Evolutionary conservation across 331 rosid genomes (phyloP), one percentile per base, ranked within the genome.

Genomic region (Rhamnella rubrinervis): DNA sequence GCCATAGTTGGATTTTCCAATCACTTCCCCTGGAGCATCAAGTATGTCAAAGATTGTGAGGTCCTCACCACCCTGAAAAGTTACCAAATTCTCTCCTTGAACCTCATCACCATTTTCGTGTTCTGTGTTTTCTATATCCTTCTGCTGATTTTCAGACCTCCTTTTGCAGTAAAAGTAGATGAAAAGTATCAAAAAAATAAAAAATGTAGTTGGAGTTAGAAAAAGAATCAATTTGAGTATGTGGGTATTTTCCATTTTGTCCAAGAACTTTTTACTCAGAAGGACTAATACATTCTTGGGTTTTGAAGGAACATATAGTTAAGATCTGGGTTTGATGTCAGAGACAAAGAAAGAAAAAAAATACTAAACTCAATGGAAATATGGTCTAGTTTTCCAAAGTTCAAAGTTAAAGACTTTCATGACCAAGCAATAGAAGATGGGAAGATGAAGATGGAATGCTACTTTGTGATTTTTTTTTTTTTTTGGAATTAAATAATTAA

Each of bases 1-100:
- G 0, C 97, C 97, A 81, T 83, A 83, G 75, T 82, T 82, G 49
- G 99, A 92, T 71, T 95, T 95, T 8, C 99, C 99, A 68, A 91
- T 89, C 39, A 95, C 99, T 75, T 95, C 99, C 0, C 99, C 97
- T 0, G 99, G 97, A 81, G 97, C 99, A 70, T 95, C 99, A 62
- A 91, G 76, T 41, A 95, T 81, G 71, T 95, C 99, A 72, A 84
- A 72, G 17, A 95, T 83, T 49, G 89, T 82, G 62, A 95, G 80
- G 70, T 89, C 89, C 60, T 91, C 82, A 3, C 97, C 97, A 16
- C 91, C 96, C 23, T 85, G 76, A 71, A 91, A 95, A 31, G 64
- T 85, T 21, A 85, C 55, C 83, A 95, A 73, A 52, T 89, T 87
- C 80, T 82, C 96, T 21, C 65, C 80, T 69, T 58, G 69, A 51